Conservation (phyloP, 2,329 filamentous ascomycete genomes). For the Fusarium sulawesiense region DNA sequence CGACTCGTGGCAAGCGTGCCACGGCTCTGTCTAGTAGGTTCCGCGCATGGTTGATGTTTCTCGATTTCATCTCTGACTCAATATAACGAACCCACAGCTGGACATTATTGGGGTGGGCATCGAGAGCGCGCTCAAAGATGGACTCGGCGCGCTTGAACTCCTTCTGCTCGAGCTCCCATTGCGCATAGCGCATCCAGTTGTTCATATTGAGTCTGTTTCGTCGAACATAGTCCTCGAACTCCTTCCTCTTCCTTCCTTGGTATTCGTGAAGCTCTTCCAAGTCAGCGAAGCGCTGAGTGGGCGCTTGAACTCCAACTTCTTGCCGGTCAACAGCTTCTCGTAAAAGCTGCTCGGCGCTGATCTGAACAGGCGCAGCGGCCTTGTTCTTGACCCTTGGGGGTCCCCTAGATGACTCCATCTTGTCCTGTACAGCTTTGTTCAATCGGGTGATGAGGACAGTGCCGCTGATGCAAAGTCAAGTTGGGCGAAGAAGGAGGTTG, state of each 20-base stretch:
- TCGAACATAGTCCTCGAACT: conserved; percentile 97
- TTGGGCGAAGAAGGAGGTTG: conserved; percentile 1
- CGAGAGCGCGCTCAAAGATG: conserved; percentile 93
- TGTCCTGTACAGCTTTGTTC: conserved; percentile 44
- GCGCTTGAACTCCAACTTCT: conserved; percentile 86
- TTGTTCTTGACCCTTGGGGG: conserved; percentile 99
- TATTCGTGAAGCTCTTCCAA: conserved; percentile 98
- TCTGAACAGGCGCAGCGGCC: conserved; percentile 88
- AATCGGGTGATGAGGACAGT: neutral
- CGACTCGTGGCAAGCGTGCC: conserved; percentile 86
- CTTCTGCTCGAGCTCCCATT: conserved; percentile 98
- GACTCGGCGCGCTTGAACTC: conserved; percentile 92
- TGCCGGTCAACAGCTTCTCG: conserved; percentile 97
- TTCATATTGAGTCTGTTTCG: conserved; percentile 96
- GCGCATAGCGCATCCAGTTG: conserved; percentile 98
- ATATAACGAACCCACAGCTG: conserved; percentile 93
- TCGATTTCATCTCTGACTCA: conserved; percentile 91
- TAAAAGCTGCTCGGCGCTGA: conserved; percentile 96
- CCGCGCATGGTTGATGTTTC: conserved; percentile 96
- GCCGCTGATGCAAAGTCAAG: neutral
- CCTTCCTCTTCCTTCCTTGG: conserved; percentile 93
- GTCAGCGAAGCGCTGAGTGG: conserved; percentile 94
- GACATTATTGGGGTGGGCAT: conserved; percentile 88
- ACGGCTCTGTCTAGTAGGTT: conserved; percentile 97
- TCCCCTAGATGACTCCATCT: conserved; percentile 90